phyloP scores from a whole-genome alignment of 1,139 yeast species.

The Yamadazyma oceani region DNA sequence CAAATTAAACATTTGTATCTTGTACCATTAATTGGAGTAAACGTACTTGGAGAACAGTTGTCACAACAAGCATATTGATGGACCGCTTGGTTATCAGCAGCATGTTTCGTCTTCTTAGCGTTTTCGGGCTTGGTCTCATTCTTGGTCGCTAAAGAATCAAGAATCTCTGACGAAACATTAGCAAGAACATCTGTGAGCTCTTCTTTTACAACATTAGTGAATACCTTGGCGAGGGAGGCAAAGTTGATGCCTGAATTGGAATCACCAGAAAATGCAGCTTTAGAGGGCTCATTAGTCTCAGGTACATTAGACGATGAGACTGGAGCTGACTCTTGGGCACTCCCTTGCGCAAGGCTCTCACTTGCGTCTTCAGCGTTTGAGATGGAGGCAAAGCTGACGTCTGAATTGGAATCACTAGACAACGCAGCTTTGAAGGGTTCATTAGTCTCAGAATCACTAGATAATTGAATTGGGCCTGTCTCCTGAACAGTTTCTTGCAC shows the following conservation, averaged over 20 bases:
- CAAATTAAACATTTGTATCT: slow-evolving; percentile 60
- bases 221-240: slow-evolving; percentile 13
- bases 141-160: slow-evolving; percentile 7
- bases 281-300: no score
- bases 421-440: no score
- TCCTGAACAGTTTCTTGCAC: no score
- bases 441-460: no score
- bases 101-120: not conserved
- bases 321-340: no score
- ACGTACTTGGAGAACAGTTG: slow-evolving; percentile 31
- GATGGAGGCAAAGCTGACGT: no score
- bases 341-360: no score
- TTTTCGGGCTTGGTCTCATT: not conserved
- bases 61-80: slow-evolving; percentile 40
- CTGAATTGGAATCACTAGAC: no score
- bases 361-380: no score
- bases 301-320: no score
- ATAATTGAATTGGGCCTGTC: no score
- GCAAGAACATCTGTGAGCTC: slow-evolving; percentile 14
- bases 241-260: slow-evolving; percentile 8
- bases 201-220: slow-evolving; percentile 17
- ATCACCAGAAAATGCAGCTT: not conserved
- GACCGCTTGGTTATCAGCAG: slow-evolving; percentile 7
- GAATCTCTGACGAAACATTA: slow-evolving; percentile 13
- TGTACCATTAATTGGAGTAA: slow-evolving; percentile 41